Evolutionary conservation across 805 yeast genomes (phyloP).

Genomic region (Sugiyamaella floridensis): DNA sequence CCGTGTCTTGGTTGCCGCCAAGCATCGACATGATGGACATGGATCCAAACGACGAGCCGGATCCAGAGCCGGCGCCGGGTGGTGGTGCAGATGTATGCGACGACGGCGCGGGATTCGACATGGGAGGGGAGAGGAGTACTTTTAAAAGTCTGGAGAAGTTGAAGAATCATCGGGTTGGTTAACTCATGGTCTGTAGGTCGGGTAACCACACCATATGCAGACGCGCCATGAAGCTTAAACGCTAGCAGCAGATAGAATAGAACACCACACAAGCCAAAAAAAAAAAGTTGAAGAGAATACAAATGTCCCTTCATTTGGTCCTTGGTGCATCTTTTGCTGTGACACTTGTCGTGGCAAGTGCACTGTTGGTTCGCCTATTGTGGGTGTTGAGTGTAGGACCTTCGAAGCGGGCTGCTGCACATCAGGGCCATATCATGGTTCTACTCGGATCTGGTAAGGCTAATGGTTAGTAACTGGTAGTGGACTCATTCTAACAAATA

Average conservation of each 20-base stretch:
- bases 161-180: neutral
- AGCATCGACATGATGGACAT: conserved; percentile 1
- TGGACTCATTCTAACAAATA: conserved; percentile 31
- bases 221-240: no score
- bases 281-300: no score
- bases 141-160: neutral
- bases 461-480: no score
- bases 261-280: no score
- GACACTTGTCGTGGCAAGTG: no score
- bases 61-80: neutral
- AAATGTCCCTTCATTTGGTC: no score
- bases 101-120: neutral
- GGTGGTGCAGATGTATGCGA: neutral
- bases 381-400: neutral
- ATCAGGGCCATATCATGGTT: conserved; percentile 1
- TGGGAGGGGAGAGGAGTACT: no score
- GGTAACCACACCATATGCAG: neutral
- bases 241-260: no score
- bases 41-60: neutral
- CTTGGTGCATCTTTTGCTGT: no score
- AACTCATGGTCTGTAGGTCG: neutral
- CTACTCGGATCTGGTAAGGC: conserved; percentile 8
- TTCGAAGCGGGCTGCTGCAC: neutral
- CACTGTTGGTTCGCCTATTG: neutral
- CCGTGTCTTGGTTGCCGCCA: neutral